Evolutionary conservation across 768 basidiomycete species (phyloP).

Genomic region (Suillus decipiens): DNA sequence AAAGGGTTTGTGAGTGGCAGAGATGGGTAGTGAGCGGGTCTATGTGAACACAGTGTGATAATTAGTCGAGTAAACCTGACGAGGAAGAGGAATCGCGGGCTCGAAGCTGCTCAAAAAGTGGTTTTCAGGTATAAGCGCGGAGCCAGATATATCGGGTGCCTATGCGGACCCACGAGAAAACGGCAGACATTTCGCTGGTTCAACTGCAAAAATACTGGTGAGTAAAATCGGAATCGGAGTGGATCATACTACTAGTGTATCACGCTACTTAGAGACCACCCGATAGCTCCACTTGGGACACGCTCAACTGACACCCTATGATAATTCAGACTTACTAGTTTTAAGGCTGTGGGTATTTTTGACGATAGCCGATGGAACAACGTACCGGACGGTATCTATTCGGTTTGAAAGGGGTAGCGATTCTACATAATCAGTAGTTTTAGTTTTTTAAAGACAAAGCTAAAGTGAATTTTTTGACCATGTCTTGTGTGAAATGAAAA

Average conservation of each 20-base stretch:
- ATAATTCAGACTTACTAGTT: no score
- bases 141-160: not conserved
- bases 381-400: slow-evolving; percentile 2
- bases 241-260: not conserved
- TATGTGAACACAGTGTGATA: not conserved
- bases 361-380: not conserved
- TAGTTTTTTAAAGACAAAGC: not conserved
- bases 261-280: not conserved
- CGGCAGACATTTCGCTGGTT: not conserved
- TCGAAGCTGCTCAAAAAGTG: not conserved
- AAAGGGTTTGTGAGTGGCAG: not conserved
- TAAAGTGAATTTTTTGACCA: not conserved
- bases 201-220: not conserved
- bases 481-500: slow-evolving; percentile 8
- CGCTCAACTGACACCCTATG: no score
- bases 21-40: not conserved
- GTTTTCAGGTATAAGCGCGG: slow-evolving; percentile 4
- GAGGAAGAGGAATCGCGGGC: not conserved
- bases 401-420: not conserved
- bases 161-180: slow-evolving; percentile 1
- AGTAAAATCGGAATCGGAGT: not conserved
- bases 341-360: not conserved
- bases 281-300: not conserved
- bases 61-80: not conserved
- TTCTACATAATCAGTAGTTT: not conserved